Base-by-base conservation (phyloP, 176 grass and related monocot genomes). In the Triticum timopheevii region DNA sequence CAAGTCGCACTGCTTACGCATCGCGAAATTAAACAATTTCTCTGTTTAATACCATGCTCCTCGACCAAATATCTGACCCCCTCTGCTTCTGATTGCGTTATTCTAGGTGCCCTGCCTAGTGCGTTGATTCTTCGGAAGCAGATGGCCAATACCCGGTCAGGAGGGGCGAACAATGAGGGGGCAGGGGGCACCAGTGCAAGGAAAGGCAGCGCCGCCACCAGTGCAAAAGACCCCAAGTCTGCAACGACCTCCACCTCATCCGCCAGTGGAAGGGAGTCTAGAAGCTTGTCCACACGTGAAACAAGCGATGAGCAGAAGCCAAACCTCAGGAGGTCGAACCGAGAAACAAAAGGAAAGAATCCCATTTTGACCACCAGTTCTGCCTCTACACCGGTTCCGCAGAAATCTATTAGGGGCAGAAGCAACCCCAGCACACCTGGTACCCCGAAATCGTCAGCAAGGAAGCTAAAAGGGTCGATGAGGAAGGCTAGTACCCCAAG, bases 61-160 rank as follows among this genome's bases (percentile, higher is more conserved):
- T 31, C 0, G 3, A 47, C 62, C 63, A 30, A 80, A 81, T 49
- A 67, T 49, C 73, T 76, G 16, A 47, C 17, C 10, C 13, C 27
- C 16, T 20, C 30, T 66, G 62, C 79, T 19, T 42, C 61, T 66
- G 62, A 81, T 66, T 81, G 79, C 10, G 39, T 44, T 49, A 13
- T 31, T 81, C 39, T 65, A 68, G 62, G 42, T 68, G 47, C 79
- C 10, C 63, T 68, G 66, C 17, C 27, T n/a, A 35, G 50, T 52
- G 44, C 28, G 11, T 10, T 82, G 65, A 65, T 76, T 70, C 61
- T 76, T 13, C 25, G 12, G 77, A 47, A 47, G 61, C 10, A 19
- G 44, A 94, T 95, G 93, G 89, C 84, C 61, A 85, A 89, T 49
- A 95, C 93, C 33, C 86, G 89, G 20, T 95, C 93, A 33, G 87